A percentile compares a stretch with the other conserved stretches of the same genome.
Evolutionary conservation across 2,329 filamentous ascomycete genomes (phyloP).

Genomic region (Cryphonectria radicalis): DNA sequence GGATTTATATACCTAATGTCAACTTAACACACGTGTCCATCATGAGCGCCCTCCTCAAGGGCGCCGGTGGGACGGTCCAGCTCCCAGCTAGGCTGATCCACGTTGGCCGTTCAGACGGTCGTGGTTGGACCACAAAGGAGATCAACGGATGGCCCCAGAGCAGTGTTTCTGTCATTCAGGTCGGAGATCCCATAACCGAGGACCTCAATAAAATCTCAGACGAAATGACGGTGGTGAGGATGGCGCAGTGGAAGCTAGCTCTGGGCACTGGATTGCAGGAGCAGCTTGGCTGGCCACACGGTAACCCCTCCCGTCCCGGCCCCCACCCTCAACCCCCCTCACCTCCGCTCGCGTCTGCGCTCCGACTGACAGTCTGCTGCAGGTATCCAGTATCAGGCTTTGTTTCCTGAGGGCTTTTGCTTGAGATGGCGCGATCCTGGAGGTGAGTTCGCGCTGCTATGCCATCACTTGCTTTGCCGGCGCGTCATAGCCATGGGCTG

Average conservation of each 20-base stretch:
- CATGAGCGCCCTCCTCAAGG: conserved; percentile 6
- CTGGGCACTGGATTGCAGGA: conserved; percentile 25
- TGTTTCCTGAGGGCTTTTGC: conserved; percentile 26
- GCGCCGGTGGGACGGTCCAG: conserved; percentile 3
- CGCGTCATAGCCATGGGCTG: background rate
- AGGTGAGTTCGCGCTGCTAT: background rate
- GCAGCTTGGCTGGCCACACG: conserved; percentile 27
- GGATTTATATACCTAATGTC: background rate
- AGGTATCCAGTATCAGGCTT: conserved; percentile 25
- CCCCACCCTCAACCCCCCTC: background rate
- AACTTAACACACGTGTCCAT: background rate
- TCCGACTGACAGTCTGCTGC: background rate
- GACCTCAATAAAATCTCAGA: conserved; percentile 18
- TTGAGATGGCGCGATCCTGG: conserved; percentile 21
- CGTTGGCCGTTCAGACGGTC: conserved; percentile 27
- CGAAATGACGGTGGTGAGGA: conserved; percentile 10
- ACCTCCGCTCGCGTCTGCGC: background rate
- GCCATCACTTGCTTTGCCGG: background rate
- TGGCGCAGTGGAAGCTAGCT: conserved; percentile 26
- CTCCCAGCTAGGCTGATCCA: conserved; percentile 11
- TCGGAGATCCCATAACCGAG: conserved; percentile 24
- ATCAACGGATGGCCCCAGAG: conserved; percentile 18
- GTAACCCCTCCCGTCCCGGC: background rate
- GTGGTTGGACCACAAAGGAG: conserved; percentile 19
- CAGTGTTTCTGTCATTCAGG: background rate